Percentiles rank a stretch among this genome's conserved stretches.
Evolutionary conservation across 1,284 basidiomycete species (phyloP).

Genomic region (Irpex lacteus): DNA sequence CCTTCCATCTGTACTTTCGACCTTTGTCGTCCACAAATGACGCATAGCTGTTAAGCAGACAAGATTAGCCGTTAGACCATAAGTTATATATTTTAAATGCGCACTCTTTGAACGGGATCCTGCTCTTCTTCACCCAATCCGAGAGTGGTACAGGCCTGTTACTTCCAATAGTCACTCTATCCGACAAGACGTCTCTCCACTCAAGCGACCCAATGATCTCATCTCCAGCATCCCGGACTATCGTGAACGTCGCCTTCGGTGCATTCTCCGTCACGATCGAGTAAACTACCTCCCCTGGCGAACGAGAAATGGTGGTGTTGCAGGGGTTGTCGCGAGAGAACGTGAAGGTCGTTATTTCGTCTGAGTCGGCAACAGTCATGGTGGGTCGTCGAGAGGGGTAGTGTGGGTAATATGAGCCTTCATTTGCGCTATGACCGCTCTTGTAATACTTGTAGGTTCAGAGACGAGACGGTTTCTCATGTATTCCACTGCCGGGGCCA

Average conservation of each 20-base stretch:
- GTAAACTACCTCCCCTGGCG: conserved; percentile 35
- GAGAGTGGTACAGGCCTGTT: conserved; percentile 21
- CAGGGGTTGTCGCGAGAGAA: conserved; percentile 42
- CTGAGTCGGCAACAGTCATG: neutral
- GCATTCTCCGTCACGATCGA: conserved; percentile 35
- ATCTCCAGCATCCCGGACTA: conserved; percentile 28
- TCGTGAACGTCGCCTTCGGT: conserved; percentile 30
- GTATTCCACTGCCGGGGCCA: neutral
- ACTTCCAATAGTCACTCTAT: conserved; percentile 19
- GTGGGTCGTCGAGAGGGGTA: neutral
- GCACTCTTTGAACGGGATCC: conserved; percentile 37
- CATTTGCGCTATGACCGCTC: neutral
- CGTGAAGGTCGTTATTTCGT: conserved; percentile 23
- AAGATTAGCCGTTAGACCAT: neutral
- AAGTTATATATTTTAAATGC: neutral
- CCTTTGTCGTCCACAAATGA: conserved; percentile 34
- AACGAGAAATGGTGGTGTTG: conserved; percentile 37
- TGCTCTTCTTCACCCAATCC: conserved; percentile 41
- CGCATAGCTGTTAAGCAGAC: conserved; percentile 28
- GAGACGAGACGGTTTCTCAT: neutral
- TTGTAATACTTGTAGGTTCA: neutral
- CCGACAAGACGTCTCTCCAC: conserved; percentile 21
- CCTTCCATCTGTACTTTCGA: conserved; percentile 39
- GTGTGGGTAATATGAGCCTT: neutral
- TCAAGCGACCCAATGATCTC: conserved; percentile 22